Base-by-base conservation (phyloP, 2,329 filamentous ascomycete species). In the Tolypocladium album region DNA sequence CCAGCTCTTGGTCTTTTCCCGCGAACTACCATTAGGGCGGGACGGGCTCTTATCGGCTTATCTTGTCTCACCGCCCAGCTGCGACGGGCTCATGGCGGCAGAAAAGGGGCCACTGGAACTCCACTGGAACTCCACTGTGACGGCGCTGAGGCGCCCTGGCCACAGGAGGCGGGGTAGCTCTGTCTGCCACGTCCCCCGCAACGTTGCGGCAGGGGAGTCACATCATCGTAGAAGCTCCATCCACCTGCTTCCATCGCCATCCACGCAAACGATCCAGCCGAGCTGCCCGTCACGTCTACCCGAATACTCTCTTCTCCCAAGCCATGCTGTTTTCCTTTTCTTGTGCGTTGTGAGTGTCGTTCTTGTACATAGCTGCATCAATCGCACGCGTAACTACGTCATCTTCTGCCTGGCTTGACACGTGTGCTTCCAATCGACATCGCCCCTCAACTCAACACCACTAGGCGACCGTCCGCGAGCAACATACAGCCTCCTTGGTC, bases 161-260 rank as follows among this genome's bases (percentile, higher is more conserved):
- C 45, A 36, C 42, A 38, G n/a, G 24, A 57, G 59, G 59, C 43
- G 59, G 59, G 59, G 59, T 57, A 60, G 53, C 50, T 50, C 47
- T 40, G 12, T 39, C 56, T 36, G 27, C 27, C 27, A 31, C 27
- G 27, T 5, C 36, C 12, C 12, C 36, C 36, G 11, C 34, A 12
- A 13, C 36, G 1, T 3, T 38, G 11, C 11, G 2, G 40, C 40
- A n/a, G 55, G 20, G 8, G 47, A 3, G 58, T 52, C 34, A 40
- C 47, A 59, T 24, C n/a, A 59, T 27, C 39, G 34, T 42, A 11
- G 42, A 22, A 52, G 55, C 62, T 58, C 58, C 60, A 38, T 59
- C 40, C 42, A 47, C 52, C 61, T 62, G 58, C 57, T 60, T 45
- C 59, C 64, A 39, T 64, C 59, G 57, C 55, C 56, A 57, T 61